Evolutionary conservation across 2,329 filamentous ascomycete genomes (phyloP), one percentile per base, ranked within the genome.

Genomic region (Aspergillus caelatus): DNA sequence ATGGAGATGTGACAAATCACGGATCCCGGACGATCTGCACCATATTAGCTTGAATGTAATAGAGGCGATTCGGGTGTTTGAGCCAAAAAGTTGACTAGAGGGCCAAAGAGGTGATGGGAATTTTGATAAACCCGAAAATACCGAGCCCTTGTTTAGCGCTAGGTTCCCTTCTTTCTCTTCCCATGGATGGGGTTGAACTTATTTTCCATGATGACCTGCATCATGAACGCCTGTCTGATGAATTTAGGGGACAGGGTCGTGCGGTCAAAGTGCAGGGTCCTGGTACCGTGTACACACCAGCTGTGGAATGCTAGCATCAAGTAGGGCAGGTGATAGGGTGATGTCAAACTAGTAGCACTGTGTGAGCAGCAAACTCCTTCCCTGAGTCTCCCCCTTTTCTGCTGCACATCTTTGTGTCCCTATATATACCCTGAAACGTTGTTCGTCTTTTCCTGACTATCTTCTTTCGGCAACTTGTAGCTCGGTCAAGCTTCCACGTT

Each of bases 251-350:
- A 26, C 39, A 26, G 36, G 48, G 11, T 26, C 58, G 28, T 60
- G 58, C 58, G 41, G 32, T 50, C n/a, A 28, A 54, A n/a, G 48
- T 57, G 56, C 61, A 55, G 52, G 32, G 23, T 39, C 61, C 52
- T 45, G 36, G 45, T 45, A 23, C 60, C 41, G 39, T 57, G 54
- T 57, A 53, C 21, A 34, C 54, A 45, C 26, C 39, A 52, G 46
- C 45, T 64, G 64, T 67, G 67, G 67, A 69, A 68, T 69, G 64
- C 55, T 57, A 58, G 62, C 60, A 61, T 57, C 54, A 48, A 56
- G 64, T 63, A 53, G 62, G 53, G 64, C 66, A 65, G 61, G 57
- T 63, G 66, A 63, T 61, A 65, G 58, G 59, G 60, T 67, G 68
- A 70, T 70, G 62, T 67, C 63, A 70, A 39, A 36, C 55, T 58